Evolutionary conservation across 2,329 filamentous ascomycete species (phyloP).

Genomic region (Alternaria solani): DNA sequence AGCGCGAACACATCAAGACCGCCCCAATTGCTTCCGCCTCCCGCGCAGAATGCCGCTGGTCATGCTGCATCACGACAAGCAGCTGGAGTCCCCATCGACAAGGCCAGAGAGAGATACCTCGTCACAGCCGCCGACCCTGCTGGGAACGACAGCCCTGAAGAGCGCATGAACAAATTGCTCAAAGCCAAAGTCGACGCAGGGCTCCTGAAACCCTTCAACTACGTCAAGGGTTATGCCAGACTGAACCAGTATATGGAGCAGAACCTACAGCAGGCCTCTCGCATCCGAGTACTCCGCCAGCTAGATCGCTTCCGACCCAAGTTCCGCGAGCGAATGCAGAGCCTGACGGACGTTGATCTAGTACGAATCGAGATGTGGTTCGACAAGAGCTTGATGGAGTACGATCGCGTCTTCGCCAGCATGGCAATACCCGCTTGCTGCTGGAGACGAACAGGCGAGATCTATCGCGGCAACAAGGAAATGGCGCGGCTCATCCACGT

Average conservation of each 20-base stretch:
- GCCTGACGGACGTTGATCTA: conserved; percentile 90
- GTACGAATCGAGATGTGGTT: conserved; percentile 99
- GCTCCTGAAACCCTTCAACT: conserved; percentile 95
- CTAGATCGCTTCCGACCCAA: conserved; percentile 93
- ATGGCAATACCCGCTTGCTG: conserved; percentile 99
- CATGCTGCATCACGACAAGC: conserved; percentile 68
- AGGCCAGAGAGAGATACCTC: conserved; percentile 86
- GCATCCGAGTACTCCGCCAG: conserved; percentile 90
- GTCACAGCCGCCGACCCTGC: conserved; percentile 95
- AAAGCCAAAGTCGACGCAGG: conserved; percentile 97
- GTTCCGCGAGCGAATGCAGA: conserved; percentile 93
- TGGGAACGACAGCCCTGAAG: conserved; percentile 83
- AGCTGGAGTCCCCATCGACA: conserved; percentile 71
- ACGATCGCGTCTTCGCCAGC: conserved; percentile 96
- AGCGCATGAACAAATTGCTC: conserved; percentile 92
- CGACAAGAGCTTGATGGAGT: conserved; percentile 94
- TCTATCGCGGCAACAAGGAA: conserved; percentile 96
- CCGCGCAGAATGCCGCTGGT: conserved; percentile 55
- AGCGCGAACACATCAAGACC: conserved; percentile 58
- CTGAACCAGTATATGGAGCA: conserved; percentile 91
- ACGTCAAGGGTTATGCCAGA: conserved; percentile 93
- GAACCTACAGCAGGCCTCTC: conserved; percentile 81
- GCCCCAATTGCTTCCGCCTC: conserved; percentile 51
- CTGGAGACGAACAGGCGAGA: conserved; percentile 96
- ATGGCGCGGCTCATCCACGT: conserved; percentile 97